Evolutionary conservation across 2,329 filamentous ascomycete genomes (phyloP), one percentile per base, ranked within the genome.

Genomic region (Myriosclerotinia duriaeana): DNA sequence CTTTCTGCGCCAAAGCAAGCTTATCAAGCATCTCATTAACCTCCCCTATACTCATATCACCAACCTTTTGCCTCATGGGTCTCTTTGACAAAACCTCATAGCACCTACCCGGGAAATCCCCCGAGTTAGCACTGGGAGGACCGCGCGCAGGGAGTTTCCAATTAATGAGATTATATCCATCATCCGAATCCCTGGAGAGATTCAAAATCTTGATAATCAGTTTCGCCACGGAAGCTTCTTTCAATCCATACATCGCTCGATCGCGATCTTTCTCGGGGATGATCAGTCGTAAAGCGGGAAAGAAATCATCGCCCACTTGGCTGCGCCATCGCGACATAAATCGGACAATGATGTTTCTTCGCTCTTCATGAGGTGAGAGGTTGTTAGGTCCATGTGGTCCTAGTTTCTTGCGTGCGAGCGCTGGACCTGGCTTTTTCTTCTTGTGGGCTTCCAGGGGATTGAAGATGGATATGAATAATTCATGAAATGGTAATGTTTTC

Each of bases 221-320:
- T 76, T 93, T 97, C 12, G 89, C 94, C 68, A 99, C 93, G 6
- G 89, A 86, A 76, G 90, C 93, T 80, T 99, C 95, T 76, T 98
- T 98, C 52, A 99, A 82, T 0, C 94, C 92, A 74, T 98, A 99
- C 81, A 97, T 93, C 22, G 90, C 90, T 58, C 95, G 87, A 74
- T 98, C 93, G 50, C 93, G 87, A 75, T 99, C 95, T 76, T 96
- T 96, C 74, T 96, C 92, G 0, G 94, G 93, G 4, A 97, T 83
- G 66, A 98, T 97, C 56, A 99, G 84, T 26, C 95, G 88, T 77
- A 99, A 85, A 1, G 92, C 94, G 0, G 95, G 95, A 75, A 95
- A 98, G 73, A 99, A 91, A 77, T 99, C 95, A 72, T 92, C 81
- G 36, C 95, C 95, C 30, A 97, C 93, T 69, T 97, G 89, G 66